phyloP scores from a whole-genome alignment of 2,329 filamentous ascomycete species.

The Fusarium sp. region DNA sequence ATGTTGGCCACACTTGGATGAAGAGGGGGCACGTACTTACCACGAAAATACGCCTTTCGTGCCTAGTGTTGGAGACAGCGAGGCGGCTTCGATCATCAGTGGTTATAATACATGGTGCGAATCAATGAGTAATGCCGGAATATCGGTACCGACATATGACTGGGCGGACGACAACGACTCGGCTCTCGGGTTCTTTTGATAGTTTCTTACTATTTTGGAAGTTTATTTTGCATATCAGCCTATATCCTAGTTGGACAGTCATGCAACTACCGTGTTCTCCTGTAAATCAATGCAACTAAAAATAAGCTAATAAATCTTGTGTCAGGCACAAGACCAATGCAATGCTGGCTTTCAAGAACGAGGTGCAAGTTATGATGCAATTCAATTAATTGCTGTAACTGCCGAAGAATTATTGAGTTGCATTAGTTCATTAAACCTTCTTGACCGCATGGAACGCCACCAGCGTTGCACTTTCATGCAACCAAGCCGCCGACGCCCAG shows the following conservation, averaged over 20 bases:
- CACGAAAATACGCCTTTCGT: slow-evolving; percentile 19
- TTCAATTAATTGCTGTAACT: neutral
- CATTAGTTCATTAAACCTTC: neutral
- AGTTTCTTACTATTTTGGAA: neutral
- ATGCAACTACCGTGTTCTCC: neutral
- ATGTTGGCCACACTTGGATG: slow-evolving; percentile 34
- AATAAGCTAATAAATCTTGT: neutral
- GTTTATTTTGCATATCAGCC: neutral
- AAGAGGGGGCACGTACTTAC: slow-evolving; percentile 19
- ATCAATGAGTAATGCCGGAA: slow-evolving; percentile 30
- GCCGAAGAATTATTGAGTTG: neutral
- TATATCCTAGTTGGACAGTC: neutral
- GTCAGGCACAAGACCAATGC: neutral
- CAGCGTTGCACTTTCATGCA: neutral
- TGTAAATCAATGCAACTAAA: neutral
- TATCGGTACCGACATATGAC: slow-evolving; percentile 22
- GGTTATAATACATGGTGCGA: slow-evolving; percentile 38
- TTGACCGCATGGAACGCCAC: neutral
- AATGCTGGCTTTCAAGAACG: neutral
- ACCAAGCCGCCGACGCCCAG: neutral
- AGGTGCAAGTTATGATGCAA: neutral
- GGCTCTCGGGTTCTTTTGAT: slow-evolving; percentile 23
- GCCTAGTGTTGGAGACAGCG: slow-evolving; percentile 23
- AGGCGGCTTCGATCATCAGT: slow-evolving; percentile 35
- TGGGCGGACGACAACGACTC: slow-evolving; percentile 33